These are phyloP conservation scores for Capsicum rhomboideum DNA, from an alignment of 257 asterid species.

Conservation along the genomic window DNA sequence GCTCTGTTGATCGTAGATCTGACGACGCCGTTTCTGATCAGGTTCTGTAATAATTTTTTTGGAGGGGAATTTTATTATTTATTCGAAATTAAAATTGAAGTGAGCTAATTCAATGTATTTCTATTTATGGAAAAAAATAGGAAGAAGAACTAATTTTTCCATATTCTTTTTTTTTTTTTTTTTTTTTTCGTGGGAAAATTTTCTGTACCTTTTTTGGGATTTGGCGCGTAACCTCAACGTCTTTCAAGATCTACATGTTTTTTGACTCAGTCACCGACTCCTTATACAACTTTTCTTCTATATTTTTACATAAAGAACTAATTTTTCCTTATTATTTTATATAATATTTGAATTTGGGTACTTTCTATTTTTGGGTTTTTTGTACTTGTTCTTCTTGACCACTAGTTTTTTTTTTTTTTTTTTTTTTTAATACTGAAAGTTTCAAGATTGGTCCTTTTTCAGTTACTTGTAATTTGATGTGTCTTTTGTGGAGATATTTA, in stretches of 20 bases:
- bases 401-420: not conserved
- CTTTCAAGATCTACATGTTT: slow-evolving; percentile 16
- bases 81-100: not conserved
- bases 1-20: slow-evolving; percentile 65
- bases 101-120: not conserved
- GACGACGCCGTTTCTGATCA: slow-evolving; percentile 38
- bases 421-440: not conserved
- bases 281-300: not conserved
- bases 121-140: not conserved
- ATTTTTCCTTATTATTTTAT: not conserved
- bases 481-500: slow-evolving; percentile 18
- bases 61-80: not conserved
- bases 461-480: slow-evolving; percentile 2
- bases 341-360: not conserved
- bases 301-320: not conserved
- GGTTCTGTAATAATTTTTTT: slow-evolving; percentile 19
- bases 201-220: not conserved
- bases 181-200: not conserved
- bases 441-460: not conserved
- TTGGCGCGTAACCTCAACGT: not conserved
- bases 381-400: not conserved
- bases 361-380: not conserved
- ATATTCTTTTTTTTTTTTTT: not conserved
- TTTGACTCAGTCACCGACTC: slow-evolving; percentile 44
- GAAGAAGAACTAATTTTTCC: not conserved